phyloP scores from a whole-genome alignment of 345 rosid genomes.

The Syzygium grande region DNA sequence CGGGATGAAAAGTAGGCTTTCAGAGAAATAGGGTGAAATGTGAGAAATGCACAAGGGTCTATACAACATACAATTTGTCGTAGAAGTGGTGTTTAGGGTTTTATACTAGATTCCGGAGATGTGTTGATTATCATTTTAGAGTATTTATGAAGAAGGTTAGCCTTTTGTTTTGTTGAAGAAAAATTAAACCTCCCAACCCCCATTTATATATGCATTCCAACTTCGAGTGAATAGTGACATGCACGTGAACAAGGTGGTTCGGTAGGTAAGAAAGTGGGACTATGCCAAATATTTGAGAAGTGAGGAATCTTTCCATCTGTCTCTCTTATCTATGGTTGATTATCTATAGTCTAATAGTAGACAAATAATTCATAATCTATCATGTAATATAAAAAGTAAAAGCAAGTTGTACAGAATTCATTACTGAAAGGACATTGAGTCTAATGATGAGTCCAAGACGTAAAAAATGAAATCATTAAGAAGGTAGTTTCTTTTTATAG shows the following conservation, averaged over 20 bases:
- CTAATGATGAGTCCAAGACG: background rate
- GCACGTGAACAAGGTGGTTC: background rate
- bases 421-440: background rate
- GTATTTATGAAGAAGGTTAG: background rate
- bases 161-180: background rate
- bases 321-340: background rate
- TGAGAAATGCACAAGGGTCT: background rate
- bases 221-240: background rate
- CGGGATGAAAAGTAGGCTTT: background rate
- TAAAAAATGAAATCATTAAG: background rate
- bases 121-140: background rate
- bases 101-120: background rate
- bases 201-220: background rate
- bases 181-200: background rate
- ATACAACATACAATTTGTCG: background rate
- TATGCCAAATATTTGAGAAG: background rate
- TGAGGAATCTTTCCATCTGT: background rate
- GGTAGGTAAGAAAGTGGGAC: background rate
- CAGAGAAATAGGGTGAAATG: background rate
- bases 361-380: background rate
- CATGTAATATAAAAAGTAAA: background rate
- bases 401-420: background rate
- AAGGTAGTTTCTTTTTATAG: background rate
- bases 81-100: background rate
- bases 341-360: background rate